These are phyloP conservation scores for Alectoria sarmentosa DNA, from an alignment of 495 filamentous ascomycete genomes.

Conservation along the genomic window DNA sequence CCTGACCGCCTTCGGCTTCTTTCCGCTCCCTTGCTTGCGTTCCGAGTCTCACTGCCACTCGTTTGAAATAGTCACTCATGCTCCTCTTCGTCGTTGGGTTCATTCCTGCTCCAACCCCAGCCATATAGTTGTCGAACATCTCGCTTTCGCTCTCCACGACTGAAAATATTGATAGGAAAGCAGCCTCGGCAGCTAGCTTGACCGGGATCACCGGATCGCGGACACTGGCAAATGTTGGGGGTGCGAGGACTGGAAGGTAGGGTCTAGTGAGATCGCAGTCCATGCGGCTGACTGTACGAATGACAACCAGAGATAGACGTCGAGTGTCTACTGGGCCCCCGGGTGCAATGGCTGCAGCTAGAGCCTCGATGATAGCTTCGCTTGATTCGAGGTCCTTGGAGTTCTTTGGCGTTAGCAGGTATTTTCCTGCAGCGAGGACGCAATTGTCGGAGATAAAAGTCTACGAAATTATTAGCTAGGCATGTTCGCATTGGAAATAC, in stretches of 20 bases:
- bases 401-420: conserved; percentile 59
- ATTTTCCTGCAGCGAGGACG: conserved; percentile 93
- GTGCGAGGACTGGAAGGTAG: conserved; percentile 69
- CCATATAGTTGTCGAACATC: conserved; percentile 89
- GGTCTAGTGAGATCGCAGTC: conserved; percentile 70
- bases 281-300: conserved; percentile 73
- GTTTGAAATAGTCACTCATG: conserved; percentile 97
- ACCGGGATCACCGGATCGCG: conserved; percentile 93
- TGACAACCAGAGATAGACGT: conserved; percentile 78
- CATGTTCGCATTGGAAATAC: neutral
- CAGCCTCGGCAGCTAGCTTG: conserved; percentile 90
- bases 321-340: conserved; percentile 75
- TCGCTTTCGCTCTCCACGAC: conserved; percentile 79
- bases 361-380: conserved; percentile 69
- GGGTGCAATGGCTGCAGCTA: conserved; percentile 66
- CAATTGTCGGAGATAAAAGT: conserved; percentile 81
- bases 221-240: conserved; percentile 81
- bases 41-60: conserved; percentile 74
- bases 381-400: conserved; percentile 47
- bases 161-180: conserved; percentile 87
- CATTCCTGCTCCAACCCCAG: conserved; percentile 52
- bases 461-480: conserved; percentile 33
- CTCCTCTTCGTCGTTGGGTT: conserved; percentile 68
- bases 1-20: conserved; percentile 83
- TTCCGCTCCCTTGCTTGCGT: conserved; percentile 77